phyloP scores from a whole-genome alignment of 768 basidiomycete genomes.

The Russula vinacea region DNA sequence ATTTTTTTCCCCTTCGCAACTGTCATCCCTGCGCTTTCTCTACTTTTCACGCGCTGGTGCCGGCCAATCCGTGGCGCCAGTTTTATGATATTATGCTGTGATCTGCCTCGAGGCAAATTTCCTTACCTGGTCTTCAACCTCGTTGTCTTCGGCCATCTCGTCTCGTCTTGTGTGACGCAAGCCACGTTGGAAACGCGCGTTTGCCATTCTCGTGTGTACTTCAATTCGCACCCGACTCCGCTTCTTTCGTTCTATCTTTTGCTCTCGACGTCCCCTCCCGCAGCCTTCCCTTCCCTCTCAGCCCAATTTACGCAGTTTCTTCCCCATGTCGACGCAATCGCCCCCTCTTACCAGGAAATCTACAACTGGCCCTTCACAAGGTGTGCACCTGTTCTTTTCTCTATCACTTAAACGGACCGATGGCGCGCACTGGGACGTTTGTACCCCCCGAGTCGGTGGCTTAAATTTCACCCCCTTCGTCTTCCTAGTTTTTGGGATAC shows the following conservation, averaged over 20 bases:
- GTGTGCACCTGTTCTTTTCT: conserved; percentile 8
- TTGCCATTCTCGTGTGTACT: conserved; percentile 29
- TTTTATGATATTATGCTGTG: conserved; percentile 28
- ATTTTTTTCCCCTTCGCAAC: conserved; percentile 13
- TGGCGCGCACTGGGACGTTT: neutral
- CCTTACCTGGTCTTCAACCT: conserved; percentile 29
- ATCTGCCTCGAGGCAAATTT: conserved; percentile 32
- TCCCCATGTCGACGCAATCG: conserved; percentile 30
- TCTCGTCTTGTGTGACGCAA: conserved; percentile 27
- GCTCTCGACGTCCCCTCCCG: conserved; percentile 20
- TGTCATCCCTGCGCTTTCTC: neutral
- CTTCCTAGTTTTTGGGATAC: neutral
- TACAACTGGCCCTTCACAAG: conserved; percentile 23
- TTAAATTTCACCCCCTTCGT: neutral
- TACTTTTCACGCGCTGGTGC: conserved; percentile 10
- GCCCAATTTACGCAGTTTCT: conserved; percentile 10
- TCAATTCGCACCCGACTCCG: conserved; percentile 27
- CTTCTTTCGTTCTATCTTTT: conserved; percentile 26
- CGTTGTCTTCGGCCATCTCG: conserved; percentile 29
- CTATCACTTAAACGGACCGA: conserved; percentile 17
- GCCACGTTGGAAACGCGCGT: conserved; percentile 33
- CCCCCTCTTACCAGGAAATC: conserved; percentile 28
- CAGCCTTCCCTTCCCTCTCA: neutral
- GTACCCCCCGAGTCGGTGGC: neutral
- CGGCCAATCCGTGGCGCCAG: conserved; percentile 23